Evolutionary conservation across 148 eudicot genomes (phyloP), one percentile per base, ranked within the genome.

Genomic region (Beta vulgaris): DNA sequence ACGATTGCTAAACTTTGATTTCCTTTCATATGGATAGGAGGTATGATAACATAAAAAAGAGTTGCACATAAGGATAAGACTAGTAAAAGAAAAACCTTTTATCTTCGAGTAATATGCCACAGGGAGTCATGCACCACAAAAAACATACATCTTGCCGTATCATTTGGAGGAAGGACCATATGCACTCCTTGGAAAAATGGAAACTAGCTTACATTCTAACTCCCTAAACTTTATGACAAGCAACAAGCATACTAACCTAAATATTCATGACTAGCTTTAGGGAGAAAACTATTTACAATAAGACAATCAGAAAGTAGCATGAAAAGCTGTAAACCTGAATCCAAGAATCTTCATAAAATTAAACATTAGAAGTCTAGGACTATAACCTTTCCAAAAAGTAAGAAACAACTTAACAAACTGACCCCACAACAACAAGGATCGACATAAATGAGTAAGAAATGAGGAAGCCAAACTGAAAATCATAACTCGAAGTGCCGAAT

Each of bases 21-120:
- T n/a, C n/a, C n/a, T n/a, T n/a, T n/a, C n/a, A n/a, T 62, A 58
- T 73, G 74, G 73, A 67, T 39, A 73, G 66, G 75, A 75, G 62
- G 26, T 23, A 51, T 61, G 62, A 64, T 62, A 78, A 78, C 10
- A n/a, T 39, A 62, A 71, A n/a, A 63, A 53, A 51, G 64, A 53
- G 76, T 64, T 71, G 71, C 76, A 51, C 32, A 72, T 63, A 58
- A 69, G 70, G 80, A 77, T 21, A 76, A 69, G 68, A 43, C 35
- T 62, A 71, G 63, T 61, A 63, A 71, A 63, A 71, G 54, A 48
- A 77, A 61, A 36, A 77, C 31, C 71, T n/a, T 61, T 15, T n/a
- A 32, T 36, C 25, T 6, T 18, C 42, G 23, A 49, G 31, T n/a
- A n/a, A n/a, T n/a, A n/a, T n/a, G n/a, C n/a, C n/a, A n/a, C n/a